Base-by-base conservation (phyloP, 495 filamentous ascomycete species). In the Podospora didyma region DNA sequence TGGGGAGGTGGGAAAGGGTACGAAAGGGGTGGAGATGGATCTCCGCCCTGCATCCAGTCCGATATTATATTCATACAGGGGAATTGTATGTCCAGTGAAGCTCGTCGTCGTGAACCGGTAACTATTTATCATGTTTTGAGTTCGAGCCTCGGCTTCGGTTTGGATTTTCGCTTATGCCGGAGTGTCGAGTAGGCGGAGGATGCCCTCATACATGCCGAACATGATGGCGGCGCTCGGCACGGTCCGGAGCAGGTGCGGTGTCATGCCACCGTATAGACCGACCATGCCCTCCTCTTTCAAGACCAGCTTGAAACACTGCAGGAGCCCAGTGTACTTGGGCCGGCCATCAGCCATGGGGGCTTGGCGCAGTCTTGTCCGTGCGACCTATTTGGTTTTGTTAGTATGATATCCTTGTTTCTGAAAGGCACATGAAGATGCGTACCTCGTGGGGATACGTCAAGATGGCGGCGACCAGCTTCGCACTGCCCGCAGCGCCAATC, bases 361-460 rank as follows among this genome's bases (percentile, higher is more conserved):
- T 70, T 92, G 89, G 49, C 91, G 85, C 16, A 96, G 73, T 49
- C 91, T 78, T 16, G 90, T 96, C 46, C 90, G 78, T 14, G 88
- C 88, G 39, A 93, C 88, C 85, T 87, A 57, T 21, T 9, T 51
- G n/a, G n/a, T 2, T 39, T 11, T 17, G 12, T 49, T 12, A 21
- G 20, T 39, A n/a, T 9, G 17, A 54, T 7, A 23, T n/a, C n/a
- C n/a, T n/a, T n/a, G n/a, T n/a, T n/a, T n/a, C n/a, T n/a, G n/a
- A n/a, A n/a, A n/a, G n/a, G n/a, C n/a, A n/a, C n/a, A 42, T 20
- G 41, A 53, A n/a, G 58, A 16, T 7, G 9, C 77, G 57, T 69
- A 88, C 87, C 81, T 96, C 91, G 64, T 96, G 91, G 2, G 91
- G 91, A 73, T 96, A 96, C 2, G 91, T 90, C 53, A 90, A 70